Percentiles rank a stretch among this genome's conserved stretches.
phyloP scores from a whole-genome alignment of 1,284 basidiomycete genomes.

The Heterobasidion annosum region DNA sequence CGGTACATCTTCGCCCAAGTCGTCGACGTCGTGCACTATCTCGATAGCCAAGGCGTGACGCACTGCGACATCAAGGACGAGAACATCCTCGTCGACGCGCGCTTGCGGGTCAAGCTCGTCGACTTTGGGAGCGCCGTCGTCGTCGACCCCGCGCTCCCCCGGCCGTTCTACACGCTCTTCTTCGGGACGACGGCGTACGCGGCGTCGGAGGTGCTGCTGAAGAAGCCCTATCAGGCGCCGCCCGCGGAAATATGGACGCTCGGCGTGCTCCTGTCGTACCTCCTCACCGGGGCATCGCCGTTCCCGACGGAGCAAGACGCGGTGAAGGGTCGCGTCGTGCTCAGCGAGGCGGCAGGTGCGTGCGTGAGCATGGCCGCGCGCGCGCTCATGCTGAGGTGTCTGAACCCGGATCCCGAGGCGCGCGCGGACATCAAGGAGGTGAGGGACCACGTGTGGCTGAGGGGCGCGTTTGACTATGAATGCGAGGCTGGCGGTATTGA shows the following conservation, averaged over 20 bases:
- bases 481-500: background rate
- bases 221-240: slow-evolving; percentile 65
- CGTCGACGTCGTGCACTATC: slow-evolving; percentile 76
- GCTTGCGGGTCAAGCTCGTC: slow-evolving; percentile 82
- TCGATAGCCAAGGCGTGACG: slow-evolving; percentile 69
- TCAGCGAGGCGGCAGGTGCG: slow-evolving; percentile 24
- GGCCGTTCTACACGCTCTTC: slow-evolving; percentile 68
- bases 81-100: slow-evolving; percentile 77
- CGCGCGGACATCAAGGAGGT: slow-evolving; percentile 69
- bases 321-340: slow-evolving; percentile 30
- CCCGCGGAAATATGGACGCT: slow-evolving; percentile 89
- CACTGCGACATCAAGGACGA: slow-evolving; percentile 96
- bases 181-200: slow-evolving; percentile 79
- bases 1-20: slow-evolving; percentile 82
- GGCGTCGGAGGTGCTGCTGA: slow-evolving; percentile 73
- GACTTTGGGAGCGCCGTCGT: slow-evolving; percentile 88
- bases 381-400: slow-evolving; percentile 64
- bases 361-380: slow-evolving; percentile 28
- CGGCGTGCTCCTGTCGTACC: slow-evolving; percentile 82
- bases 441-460: slow-evolving; percentile 70
- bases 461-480: slow-evolving; percentile 20
- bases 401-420: slow-evolving; percentile 61
- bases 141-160: slow-evolving; percentile 55
- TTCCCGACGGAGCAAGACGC: slow-evolving; percentile 74
- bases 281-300: slow-evolving; percentile 80